phyloP scores from a whole-genome alignment of 768 basidiomycete species.

The Cystobasidium tubakii region DNA sequence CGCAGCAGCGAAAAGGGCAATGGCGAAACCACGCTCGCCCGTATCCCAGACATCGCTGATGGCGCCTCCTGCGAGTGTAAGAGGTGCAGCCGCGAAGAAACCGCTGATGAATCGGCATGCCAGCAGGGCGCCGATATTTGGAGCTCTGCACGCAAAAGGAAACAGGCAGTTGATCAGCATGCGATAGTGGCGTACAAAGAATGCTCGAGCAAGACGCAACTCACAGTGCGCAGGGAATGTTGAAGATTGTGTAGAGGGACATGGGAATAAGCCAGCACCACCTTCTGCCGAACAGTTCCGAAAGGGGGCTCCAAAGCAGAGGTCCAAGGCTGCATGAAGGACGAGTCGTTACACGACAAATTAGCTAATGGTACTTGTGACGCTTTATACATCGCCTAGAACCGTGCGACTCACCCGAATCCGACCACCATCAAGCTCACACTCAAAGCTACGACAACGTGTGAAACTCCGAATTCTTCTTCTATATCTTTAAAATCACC shows the following conservation, averaged over 20 bases:
- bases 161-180: not conserved
- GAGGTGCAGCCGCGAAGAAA: conserved; percentile 44
- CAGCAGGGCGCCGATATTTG: conserved; percentile 47
- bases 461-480: conserved; percentile 40
- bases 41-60: conserved; percentile 47
- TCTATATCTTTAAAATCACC: conserved; percentile 44
- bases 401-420: conserved; percentile 40
- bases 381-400: too few species aligned
- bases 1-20: conserved; percentile 46
- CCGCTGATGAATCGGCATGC: conserved; percentile 42
- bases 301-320: not conserved
- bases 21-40: conserved; percentile 47
- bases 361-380: too few species aligned
- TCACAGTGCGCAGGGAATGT: conserved; percentile 46
- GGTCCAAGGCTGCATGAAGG: conserved; percentile 27
- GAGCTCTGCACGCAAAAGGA: conserved; percentile 39
- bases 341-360: too few species aligned
- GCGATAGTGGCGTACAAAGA: not conserved
- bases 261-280: conserved; percentile 45
- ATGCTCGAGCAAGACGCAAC: not conserved
- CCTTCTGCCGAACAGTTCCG: conserved; percentile 43
- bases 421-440: conserved; percentile 43
- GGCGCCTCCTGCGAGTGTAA: conserved; percentile 46
- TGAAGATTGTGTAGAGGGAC: conserved; percentile 48
- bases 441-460: conserved; percentile 42